Base-by-base conservation (phyloP, 2,329 filamentous ascomycete species). In the Sphaceloma murrayae region DNA sequence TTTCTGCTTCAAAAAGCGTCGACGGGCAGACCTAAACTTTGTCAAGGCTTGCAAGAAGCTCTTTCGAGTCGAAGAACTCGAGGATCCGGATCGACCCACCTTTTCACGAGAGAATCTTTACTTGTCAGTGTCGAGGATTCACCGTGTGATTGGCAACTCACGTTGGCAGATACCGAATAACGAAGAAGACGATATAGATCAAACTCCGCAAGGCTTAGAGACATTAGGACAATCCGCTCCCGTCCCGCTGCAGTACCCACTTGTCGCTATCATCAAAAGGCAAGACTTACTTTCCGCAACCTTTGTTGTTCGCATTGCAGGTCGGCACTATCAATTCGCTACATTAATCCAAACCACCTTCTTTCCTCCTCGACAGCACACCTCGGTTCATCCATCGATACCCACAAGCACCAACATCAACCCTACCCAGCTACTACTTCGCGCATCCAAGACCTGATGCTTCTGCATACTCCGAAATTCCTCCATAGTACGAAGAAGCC, bases 1-100 rank as follows among this genome's bases (percentile, higher is more conserved):
- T 16, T 96, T 98, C 65, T 94, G 89, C 67, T 95, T 93, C 72
- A 96, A 94, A 71, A 89, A 86, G 67, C 74, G 91, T 53, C 77
- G 91, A 58, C 75, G 85, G 48, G 91, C 72, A 4, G 72, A 75
- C 52, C 53, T 73, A 57, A 63, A 67, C 19, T 75, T 74, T 48
- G 64, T 74, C 56, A 74, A 72, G 56, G 59, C 61, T 5, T 62
- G 65, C 11, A 66, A 60, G 52, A 73, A 72, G 55, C 58, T 62
- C 53, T 70, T 74, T 47, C 50, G 62, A 38, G 67, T 74, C 11
- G 54, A 61, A 46, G 63, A 67, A 43, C 62, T 73, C 5, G 54
- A 59, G 16, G 70, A 74, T 54, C 63, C 63, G 4, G 69, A 73
- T 45, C 62, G 60, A 48, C 60, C 59, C 30, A 53, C 58, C 2